Base-by-base conservation (phyloP, 805 yeast genomes). In the Clavispora asparagi region DNA sequence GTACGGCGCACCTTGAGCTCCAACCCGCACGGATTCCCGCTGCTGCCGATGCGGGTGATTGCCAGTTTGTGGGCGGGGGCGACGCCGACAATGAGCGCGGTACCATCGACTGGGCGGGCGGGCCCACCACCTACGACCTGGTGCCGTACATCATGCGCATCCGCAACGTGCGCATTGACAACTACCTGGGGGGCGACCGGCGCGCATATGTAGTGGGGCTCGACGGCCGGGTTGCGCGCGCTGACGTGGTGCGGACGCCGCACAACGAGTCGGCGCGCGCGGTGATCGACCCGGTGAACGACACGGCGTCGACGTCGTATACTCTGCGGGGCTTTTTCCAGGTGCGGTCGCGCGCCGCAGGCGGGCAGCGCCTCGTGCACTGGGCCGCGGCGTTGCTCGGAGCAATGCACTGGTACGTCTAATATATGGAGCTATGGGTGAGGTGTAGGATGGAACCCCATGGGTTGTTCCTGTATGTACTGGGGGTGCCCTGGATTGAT, bases 51-150 rank as follows among this genome's bases (percentile, higher is more conserved):
- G 72, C 41, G 51, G 7, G 53, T 71, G 23, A 61, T 60, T 44
- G 47, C 69, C 23, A 66, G 73, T 48, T 49, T 70, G 23, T 71
- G 76, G 76, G 71, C 67, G 1, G 76, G 76, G 74, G 76, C 0
- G 75, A 70, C 43, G 54, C 53, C 10, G 43, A 41, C 7, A 70
- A 68, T 40, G 53, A 46, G 9, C 51, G 49, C 6, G 76, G 75
- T 7, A 71, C 76, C 4, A 61, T 70, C 14, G 44, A 50, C 35
- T 71, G 75, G 76, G 67, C 73, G 2, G 75, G 75, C 0, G 76
- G 74, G 0, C 26, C 40, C 14, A 63, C 74, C 10, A 59, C 64
- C 45, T 71, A 63, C 49, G 28, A 28, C 3, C 49, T 59, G 16
- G 48, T 59, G 23, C 76, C 76, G 1, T 67, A 61, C 40, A 38